Conservation (phyloP, 495 filamentous ascomycete species). For the Parathielavia hyrcaniae region DNA sequence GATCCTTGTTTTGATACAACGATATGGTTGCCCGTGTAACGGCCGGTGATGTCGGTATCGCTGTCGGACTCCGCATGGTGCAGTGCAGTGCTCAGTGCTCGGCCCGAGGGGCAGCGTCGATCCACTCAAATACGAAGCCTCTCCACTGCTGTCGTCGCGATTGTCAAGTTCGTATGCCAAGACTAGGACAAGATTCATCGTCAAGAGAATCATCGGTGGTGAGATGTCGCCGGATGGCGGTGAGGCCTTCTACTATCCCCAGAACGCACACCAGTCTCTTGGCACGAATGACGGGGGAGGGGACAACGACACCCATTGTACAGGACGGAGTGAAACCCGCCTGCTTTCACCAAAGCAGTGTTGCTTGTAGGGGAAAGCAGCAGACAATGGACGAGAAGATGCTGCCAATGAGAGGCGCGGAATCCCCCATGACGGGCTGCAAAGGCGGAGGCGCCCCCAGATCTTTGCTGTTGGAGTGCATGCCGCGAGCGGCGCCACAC, state of each 20-base stretch:
- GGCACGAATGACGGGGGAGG: neutral
- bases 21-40: neutral
- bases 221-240: constrained; percentile 14
- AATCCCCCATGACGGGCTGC: neutral
- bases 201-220: neutral
- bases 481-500: constrained; percentile 6
- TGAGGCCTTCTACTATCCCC: neutral
- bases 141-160: constrained; percentile 16
- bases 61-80: neutral
- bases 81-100: neutral
- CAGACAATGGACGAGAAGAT: neutral
- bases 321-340: neutral
- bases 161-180: constrained; percentile 13
- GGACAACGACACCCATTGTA: neutral
- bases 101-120: neutral
- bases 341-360: neutral
- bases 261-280: constrained; percentile 11
- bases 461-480: neutral
- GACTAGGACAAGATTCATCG: neutral
- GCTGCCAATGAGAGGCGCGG: constrained; percentile 12
- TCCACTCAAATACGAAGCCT: constrained; percentile 21
- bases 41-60: too few relatives aligned
- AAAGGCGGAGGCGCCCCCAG: neutral
- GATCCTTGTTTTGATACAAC: neutral
- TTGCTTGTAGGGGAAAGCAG: neutral